Percentiles rank a stretch among this genome's conserved stretches.
These are phyloP conservation scores for Candida buenavistaensis DNA, from an alignment of 1,139 yeast species.

Conservation along the genomic window DNA sequence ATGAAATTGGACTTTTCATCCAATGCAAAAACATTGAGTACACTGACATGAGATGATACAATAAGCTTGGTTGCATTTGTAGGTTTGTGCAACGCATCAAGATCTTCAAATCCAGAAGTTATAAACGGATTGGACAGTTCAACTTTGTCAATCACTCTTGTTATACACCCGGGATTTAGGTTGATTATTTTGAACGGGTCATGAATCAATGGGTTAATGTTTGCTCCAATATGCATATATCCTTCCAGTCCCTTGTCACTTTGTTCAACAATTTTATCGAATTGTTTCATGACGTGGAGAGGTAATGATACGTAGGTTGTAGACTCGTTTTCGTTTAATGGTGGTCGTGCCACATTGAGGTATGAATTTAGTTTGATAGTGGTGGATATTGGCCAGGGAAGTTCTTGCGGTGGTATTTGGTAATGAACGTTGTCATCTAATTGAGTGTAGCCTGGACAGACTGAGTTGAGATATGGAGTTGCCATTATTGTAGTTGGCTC, in stretches of 20 bases:
- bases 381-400: constrained; percentile 37
- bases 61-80: constrained; percentile 20
- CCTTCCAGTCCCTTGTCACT: constrained; percentile 42
- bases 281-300: constrained; percentile 36
- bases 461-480: constrained; percentile 36
- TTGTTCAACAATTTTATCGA: constrained; percentile 27
- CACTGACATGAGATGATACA: constrained; percentile 37
- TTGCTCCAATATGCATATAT: constrained; percentile 55
- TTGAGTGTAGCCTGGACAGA: constrained; percentile 38
- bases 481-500: no score
- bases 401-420: constrained; percentile 13
- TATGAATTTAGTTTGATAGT: constrained; percentile 28
- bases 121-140: constrained; percentile 8
- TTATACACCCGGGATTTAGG: constrained; percentile 55
- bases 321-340: constrained; percentile 32
- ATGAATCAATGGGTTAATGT: constrained; percentile 50
- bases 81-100: constrained; percentile 6
- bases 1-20: constrained; percentile 24
- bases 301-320: constrained; percentile 47
- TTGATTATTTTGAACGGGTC: constrained; percentile 55
- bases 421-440: constrained; percentile 40
- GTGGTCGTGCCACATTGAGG: constrained; percentile 42
- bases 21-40: constrained; percentile 37
- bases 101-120: constrained; percentile 6
- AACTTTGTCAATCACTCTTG: constrained; percentile 25